phyloP scores from a whole-genome alignment of 805 yeast genomes.

The Sugiyamaella qingdaonensis region DNA sequence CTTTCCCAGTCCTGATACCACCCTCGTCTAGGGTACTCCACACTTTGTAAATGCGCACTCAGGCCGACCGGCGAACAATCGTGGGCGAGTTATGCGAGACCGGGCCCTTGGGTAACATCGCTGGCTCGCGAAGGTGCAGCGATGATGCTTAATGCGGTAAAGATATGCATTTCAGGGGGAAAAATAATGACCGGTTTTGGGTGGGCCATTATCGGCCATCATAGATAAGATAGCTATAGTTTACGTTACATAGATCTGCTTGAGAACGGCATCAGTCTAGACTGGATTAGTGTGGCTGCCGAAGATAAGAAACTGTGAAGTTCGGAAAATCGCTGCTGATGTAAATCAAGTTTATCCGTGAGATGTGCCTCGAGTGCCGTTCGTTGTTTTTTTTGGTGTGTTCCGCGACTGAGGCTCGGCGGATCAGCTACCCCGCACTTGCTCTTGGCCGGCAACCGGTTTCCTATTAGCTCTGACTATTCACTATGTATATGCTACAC shows the following conservation, averaged over 20 bases:
- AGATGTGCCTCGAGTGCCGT: too few relatives aligned
- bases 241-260: not conserved
- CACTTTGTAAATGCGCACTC: not conserved
- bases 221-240: not conserved
- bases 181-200: too few relatives aligned
- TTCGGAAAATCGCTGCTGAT: too few relatives aligned
- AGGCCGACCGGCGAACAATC: not conserved
- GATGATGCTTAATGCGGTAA: not conserved
- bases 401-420: too few relatives aligned
- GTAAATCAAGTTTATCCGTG: too few relatives aligned
- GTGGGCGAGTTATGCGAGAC: not conserved
- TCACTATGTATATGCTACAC: too few relatives aligned
- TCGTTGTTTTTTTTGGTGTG: too few relatives aligned
- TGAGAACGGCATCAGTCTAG: not conserved
- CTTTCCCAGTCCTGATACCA: conserved; percentile 2
- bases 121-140: not conserved
- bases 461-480: too few relatives aligned
- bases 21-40: not conserved
- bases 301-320: too few relatives aligned
- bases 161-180: not conserved
- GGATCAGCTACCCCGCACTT: too few relatives aligned
- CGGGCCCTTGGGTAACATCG: conserved; percentile 1
- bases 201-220: not conserved
- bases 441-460: too few relatives aligned
- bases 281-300: too few relatives aligned